A percentile compares a stretch with the other conserved stretches of the same genome.
Conservation (phyloP, 768 basidiomycete genomes). For the Lentinula aciculospora region DNA sequence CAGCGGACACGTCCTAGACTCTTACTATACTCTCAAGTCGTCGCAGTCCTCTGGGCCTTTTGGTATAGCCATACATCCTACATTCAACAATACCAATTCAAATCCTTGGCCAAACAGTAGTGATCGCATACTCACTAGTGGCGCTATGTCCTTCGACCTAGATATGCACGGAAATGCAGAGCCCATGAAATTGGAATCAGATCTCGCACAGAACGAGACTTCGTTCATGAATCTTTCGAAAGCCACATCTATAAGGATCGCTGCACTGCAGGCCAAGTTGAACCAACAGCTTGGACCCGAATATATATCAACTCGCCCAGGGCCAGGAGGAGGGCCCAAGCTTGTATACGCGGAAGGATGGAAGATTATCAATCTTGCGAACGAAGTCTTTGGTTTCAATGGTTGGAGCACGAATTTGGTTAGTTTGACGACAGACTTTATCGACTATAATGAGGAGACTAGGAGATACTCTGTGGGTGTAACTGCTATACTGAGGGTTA, state of each 20-base stretch:
- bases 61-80: neutral
- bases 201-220: neutral
- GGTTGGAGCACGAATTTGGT: constrained; percentile 87
- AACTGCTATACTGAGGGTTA: constrained; percentile 82
- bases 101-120: neutral
- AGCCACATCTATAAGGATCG: constrained; percentile 62
- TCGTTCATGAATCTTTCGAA: constrained; percentile 44
- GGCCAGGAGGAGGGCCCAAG: constrained; percentile 82
- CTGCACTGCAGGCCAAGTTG: constrained; percentile 73
- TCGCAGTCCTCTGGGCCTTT: constrained; percentile 1
- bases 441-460: constrained; percentile 70
- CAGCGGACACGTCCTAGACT: constrained; percentile 5
- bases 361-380: constrained; percentile 97
- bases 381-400: constrained; percentile 97
- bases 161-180: constrained; percentile 46
- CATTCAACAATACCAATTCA: neutral
- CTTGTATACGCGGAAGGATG: constrained; percentile 95
- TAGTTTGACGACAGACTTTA: constrained; percentile 69
- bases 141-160: constrained; percentile 57
- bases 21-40: neutral
- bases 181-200: constrained; percentile 13
- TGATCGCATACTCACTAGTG: constrained; percentile 35
- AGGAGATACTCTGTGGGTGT: constrained; percentile 67
- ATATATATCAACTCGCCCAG: constrained; percentile 83
- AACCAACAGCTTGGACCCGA: constrained; percentile 91